phyloP scores from a whole-genome alignment of 75 land plant genomes.

The Selaginella moellendorffii region DNA sequence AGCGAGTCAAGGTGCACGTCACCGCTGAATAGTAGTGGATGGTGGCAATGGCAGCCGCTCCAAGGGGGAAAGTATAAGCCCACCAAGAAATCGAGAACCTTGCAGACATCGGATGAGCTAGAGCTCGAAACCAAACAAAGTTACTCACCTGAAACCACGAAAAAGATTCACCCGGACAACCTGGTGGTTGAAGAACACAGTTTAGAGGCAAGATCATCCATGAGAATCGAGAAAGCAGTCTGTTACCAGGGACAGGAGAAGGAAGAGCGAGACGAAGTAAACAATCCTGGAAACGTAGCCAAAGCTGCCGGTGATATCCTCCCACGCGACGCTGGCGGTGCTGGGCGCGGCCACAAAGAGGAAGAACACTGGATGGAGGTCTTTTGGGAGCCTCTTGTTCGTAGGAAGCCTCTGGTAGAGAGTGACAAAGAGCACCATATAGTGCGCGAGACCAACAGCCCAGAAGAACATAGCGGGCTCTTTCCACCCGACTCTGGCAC shows the following conservation, averaged over 20 bases:
- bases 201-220: background rate
- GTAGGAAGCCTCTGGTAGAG: slow-evolving; percentile 6
- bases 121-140: background rate
- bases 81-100: background rate
- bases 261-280: slow-evolving; percentile 1
- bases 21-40: background rate
- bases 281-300: background rate
- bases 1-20: background rate
- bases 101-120: background rate
- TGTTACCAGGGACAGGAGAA: background rate
- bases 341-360: slow-evolving; percentile 5
- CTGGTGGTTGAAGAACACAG: background rate
- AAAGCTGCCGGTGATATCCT: slow-evolving; percentile 1
- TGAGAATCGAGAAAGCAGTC: background rate
- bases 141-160: slow-evolving; percentile 2
- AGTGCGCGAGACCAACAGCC: slow-evolving; percentile 6
- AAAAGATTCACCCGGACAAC: slow-evolving; percentile 1
- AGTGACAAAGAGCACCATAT: slow-evolving; percentile 4
- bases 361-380: slow-evolving; percentile 10
- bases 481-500: background rate
- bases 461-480: slow-evolving; percentile 6
- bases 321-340: background rate
- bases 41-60: background rate
- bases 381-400: background rate
- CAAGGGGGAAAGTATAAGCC: background rate